A percentile compares a stretch with the other conserved stretches of the same genome.
These are phyloP conservation scores for Leccinum holopus DNA, from an alignment of 1,284 basidiomycete genomes.

Conservation along the genomic window DNA sequence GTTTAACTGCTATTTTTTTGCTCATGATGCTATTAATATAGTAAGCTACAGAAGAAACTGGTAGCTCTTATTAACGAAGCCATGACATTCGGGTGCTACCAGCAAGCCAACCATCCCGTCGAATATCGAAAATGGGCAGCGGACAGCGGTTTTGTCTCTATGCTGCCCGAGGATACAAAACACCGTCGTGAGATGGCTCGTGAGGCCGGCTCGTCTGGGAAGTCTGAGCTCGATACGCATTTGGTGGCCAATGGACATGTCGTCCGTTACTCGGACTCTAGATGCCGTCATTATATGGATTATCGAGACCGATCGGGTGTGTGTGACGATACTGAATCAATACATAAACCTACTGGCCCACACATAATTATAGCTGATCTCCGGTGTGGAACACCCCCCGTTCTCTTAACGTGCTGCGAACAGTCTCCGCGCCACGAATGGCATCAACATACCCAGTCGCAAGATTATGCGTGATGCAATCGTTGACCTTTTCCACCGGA, in stretches of 20 bases:
- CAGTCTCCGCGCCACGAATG: not conserved
- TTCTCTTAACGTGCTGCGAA: not conserved
- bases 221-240: no score
- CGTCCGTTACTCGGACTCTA: no score
- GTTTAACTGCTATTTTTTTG: not conserved
- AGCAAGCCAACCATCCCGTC: not conserved
- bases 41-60: not conserved
- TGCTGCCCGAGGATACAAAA: not conserved
- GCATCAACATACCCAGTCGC: not conserved
- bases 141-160: not conserved
- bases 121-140: slow-evolving; percentile 1
- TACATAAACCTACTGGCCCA: not conserved
- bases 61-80: not conserved
- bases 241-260: no score
- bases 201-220: no score
- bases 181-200: not conserved
- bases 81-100: not conserved
- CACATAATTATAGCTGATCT: no score
- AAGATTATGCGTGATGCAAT: not conserved
- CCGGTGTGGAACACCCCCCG: not conserved
- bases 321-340: no score
- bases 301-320: not conserved
- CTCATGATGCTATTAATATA: not conserved
- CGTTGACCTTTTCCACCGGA: not conserved
- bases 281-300: no score